Conservation (phyloP, 495 filamentous ascomycete genomes). For the Cryomyces minteri region DNA sequence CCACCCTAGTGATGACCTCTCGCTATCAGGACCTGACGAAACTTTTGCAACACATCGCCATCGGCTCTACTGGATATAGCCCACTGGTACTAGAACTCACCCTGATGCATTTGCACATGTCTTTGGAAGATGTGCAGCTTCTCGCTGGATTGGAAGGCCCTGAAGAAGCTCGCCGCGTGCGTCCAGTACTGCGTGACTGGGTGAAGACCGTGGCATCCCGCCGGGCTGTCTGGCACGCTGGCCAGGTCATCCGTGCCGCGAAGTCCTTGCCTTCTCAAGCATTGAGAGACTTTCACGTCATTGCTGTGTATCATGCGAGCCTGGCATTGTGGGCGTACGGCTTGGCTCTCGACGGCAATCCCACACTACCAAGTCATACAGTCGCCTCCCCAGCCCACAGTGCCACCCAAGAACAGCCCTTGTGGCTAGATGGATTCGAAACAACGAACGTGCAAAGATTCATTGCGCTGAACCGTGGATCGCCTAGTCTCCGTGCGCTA, state of each 20-base stretch:
- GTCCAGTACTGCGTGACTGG: slow-evolving; percentile 34
- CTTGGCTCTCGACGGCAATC: slow-evolving; percentile 8
- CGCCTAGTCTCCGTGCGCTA: slow-evolving; percentile 23
- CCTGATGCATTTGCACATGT: slow-evolving; percentile 39
- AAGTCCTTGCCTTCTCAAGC: slow-evolving; percentile 26
- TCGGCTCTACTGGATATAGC: slow-evolving; percentile 7
- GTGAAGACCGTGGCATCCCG: slow-evolving; percentile 29
- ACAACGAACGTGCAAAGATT: slow-evolving; percentile 26
- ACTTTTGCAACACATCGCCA: slow-evolving; percentile 25
- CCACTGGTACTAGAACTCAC: slow-evolving; percentile 34
- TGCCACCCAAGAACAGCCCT: background rate
- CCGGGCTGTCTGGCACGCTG: slow-evolving; percentile 42
- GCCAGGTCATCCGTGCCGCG: slow-evolving; percentile 37
- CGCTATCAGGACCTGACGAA: slow-evolving; percentile 32
- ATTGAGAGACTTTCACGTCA: slow-evolving; percentile 38
- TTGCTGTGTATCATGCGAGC: slow-evolving; percentile 40
- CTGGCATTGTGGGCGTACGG: slow-evolving; percentile 44
- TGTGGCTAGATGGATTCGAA: slow-evolving; percentile 30
- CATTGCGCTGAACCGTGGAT: slow-evolving; percentile 26
- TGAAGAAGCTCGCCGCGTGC: slow-evolving; percentile 35
- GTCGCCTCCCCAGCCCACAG: background rate
- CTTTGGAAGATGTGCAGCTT: slow-evolving; percentile 43
- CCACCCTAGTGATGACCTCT: slow-evolving; percentile 28
- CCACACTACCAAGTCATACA: slow-evolving; percentile 8
- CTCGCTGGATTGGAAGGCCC: slow-evolving; percentile 45